These are phyloP conservation scores for Craspedostauros australis DNA, from an alignment of 108 stramenopile species.

Conservation along the genomic window DNA sequence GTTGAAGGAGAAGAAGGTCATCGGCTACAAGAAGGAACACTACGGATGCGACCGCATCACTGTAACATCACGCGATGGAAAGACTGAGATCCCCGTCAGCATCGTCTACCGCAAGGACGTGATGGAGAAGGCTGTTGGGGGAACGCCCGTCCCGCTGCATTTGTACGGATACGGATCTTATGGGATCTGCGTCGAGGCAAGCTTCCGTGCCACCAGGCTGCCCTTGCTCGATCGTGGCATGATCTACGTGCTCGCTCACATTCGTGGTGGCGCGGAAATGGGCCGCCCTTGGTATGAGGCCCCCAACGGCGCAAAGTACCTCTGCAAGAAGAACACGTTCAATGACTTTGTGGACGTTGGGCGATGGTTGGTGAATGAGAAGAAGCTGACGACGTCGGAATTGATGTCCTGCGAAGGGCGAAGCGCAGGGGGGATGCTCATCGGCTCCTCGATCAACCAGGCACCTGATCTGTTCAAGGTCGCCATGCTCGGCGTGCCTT, in stretches of 20 bases:
- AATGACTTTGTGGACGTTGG: constrained; percentile 89
- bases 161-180: constrained; percentile 93
- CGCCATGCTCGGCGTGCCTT: constrained; percentile 91
- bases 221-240: constrained; percentile 82
- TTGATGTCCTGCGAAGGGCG: constrained; percentile 62
- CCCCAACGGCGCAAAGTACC: constrained; percentile 87
- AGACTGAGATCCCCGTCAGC: constrained; percentile 73
- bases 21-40: constrained; percentile 67
- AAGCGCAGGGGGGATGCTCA: constrained; percentile 61
- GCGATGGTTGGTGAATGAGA: constrained; percentile 33
- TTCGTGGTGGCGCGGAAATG: constrained; percentile 96
- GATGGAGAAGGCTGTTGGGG: constrained; percentile 37
- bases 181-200: constrained; percentile 86
- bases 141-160: constrained; percentile 51
- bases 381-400: constrained; percentile 31
- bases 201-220: constrained; percentile 48
- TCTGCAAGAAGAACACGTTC: constrained; percentile 94
- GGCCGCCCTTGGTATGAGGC: constrained; percentile 95
- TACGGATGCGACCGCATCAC: constrained; percentile 72
- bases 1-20: constrained; percentile 79
- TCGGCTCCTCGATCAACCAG: constrained; percentile 64
- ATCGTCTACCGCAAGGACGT: constrained; percentile 80
- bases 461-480: constrained; percentile 81
- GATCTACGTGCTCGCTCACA: constrained; percentile 87
- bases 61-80: constrained; percentile 74